Evolutionary conservation across 768 basidiomycete genomes (phyloP), one percentile per base, ranked within the genome.

Genomic region (Exidia glandulosa): DNA sequence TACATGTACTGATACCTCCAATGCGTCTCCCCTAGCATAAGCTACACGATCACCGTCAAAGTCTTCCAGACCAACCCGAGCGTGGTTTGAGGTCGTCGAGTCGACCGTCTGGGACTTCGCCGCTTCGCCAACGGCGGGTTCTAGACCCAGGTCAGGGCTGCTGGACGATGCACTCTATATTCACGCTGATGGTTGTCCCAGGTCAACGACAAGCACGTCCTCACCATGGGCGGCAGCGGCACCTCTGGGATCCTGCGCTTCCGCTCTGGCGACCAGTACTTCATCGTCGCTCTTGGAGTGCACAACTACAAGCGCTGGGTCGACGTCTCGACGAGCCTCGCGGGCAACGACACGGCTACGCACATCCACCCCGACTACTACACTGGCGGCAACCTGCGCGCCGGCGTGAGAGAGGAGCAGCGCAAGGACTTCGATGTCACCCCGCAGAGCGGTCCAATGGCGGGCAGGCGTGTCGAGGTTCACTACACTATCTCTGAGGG

Each of bases 341-440:
- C 59, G 2, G 25, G 57, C 16, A 60, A 54, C 29, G 57, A 69
- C 33, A 74, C 70, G 4, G 68, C 62, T n/a, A 56, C 66, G 3
- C 55, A 62, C 13, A 61, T 75, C 61, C 63, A 73, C 29, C 62
- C 62, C 3, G 34, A 66, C 45, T 75, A 74, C 58, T 75, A 73
- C 57, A 59, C 56, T 58, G 60, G 14, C 12, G 32, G n/a, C 60
- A 34, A 62, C 10, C 50, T 13, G 27, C n/a, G 60, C 16, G 50
- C 12, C 14, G 47, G 14, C 16, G 60, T 31, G 13, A 56, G 61
- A 10, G 60, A 62, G 60, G 36, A 14, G 1, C 60, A 62, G 61
- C 61, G n/a, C 31, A 31, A 33, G 3, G 14, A 12, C 13, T 62
- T 63, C 61, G 62, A 32, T 30, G 61, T 62, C 32, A 32, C n/a